These are phyloP conservation scores for Fusarium oxysporum DNA, from an alignment of 2,329 filamentous ascomycete species.

Conservation along the genomic window DNA sequence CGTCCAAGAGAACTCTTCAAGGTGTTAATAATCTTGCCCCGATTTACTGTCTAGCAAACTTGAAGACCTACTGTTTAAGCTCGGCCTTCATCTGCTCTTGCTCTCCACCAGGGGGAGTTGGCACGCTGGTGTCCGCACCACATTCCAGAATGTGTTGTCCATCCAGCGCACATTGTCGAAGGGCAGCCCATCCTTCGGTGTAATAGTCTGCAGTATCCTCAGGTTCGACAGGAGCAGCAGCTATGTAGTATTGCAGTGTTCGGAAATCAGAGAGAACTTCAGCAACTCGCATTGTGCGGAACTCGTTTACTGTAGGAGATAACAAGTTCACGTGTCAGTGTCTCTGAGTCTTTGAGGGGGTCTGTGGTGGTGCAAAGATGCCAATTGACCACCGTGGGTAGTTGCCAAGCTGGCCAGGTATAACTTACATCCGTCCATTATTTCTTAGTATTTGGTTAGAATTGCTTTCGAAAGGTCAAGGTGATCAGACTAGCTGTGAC, in stretches of 20 bases:
- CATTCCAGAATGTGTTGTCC: slow-evolving; percentile 74
- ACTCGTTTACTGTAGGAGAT: slow-evolving; percentile 66
- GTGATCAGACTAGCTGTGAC: slow-evolving; percentile 6
- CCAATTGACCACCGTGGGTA: slow-evolving; percentile 11
- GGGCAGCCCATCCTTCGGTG: slow-evolving; percentile 71
- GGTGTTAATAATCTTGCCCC: slow-evolving; percentile 10
- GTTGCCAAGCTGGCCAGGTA: slow-evolving; percentile 16
- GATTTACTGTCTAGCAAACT: not conserved
- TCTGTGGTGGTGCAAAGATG: not conserved
- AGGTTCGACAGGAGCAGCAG: slow-evolving; percentile 66
- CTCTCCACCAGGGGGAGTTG: slow-evolving; percentile 63
- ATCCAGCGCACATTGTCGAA: slow-evolving; percentile 72
- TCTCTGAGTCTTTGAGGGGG: not conserved
- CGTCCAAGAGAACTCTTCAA: slow-evolving; percentile 67
- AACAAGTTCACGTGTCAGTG: slow-evolving; percentile 35
- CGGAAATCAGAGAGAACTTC: slow-evolving; percentile 72
- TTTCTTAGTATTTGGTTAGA: slow-evolving; percentile 10
- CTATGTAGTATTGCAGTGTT: slow-evolving; percentile 71
- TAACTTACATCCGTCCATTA: slow-evolving; percentile 46
- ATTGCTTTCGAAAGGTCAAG: slow-evolving; percentile 7
- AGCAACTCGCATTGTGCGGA: slow-evolving; percentile 69
- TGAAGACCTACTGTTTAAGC: slow-evolving; percentile 67
- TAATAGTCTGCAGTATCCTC: slow-evolving; percentile 68
- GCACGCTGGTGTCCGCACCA: slow-evolving; percentile 71
- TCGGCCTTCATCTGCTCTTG: slow-evolving; percentile 72